Conservation (phyloP, 2,329 filamentous ascomycete genomes). For the Penicillium hesseltinei region DNA sequence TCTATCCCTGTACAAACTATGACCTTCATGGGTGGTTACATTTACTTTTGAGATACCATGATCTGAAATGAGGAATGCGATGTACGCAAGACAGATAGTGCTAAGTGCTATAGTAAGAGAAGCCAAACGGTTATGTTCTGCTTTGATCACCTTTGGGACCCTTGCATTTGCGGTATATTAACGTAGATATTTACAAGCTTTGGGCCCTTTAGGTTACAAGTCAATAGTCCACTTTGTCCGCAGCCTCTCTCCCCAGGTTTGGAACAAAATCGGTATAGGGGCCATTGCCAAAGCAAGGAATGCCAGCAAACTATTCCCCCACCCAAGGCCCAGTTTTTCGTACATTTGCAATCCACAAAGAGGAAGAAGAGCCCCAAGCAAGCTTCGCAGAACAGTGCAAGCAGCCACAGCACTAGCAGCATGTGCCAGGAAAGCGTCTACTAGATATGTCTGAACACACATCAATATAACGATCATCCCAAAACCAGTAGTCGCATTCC, state of each 20-base stretch:
- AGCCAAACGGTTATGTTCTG: background rate
- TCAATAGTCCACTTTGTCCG: background rate
- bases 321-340: too few relatives aligned
- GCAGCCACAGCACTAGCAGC: too few relatives aligned
- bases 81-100: background rate
- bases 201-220: background rate
- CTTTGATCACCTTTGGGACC: background rate
- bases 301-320: too few relatives aligned
- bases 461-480: too few relatives aligned
- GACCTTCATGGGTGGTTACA: background rate
- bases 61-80: constrained; percentile 4
- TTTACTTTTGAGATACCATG: constrained; percentile 2
- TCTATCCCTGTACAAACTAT: constrained; percentile 3
- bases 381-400: too few relatives aligned
- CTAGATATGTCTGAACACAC: too few relatives aligned
- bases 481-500: too few relatives aligned
- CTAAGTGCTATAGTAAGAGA: background rate
- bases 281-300: too few relatives aligned
- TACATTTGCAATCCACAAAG: too few relatives aligned
- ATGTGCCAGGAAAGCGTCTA: too few relatives aligned
- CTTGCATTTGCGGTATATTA: background rate
- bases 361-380: too few relatives aligned
- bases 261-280: background rate
- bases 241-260: background rate
- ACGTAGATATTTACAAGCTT: background rate